phyloP scores from a whole-genome alignment of 2,329 filamentous ascomycete genomes.

The Hypoxylon sp. region DNA sequence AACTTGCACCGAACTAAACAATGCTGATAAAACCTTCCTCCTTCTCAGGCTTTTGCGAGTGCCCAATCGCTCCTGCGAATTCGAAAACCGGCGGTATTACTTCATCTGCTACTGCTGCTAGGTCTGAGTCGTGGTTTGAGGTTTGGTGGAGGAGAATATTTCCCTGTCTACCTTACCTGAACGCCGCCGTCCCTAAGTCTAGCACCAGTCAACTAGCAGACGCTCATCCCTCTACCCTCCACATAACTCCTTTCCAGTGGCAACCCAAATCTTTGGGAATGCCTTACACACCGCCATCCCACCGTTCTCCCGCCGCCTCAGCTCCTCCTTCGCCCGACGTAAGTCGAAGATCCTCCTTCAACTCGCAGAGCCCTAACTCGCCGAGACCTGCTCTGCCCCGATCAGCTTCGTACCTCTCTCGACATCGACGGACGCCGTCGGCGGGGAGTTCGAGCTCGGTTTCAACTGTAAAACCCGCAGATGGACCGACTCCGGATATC shows the following conservation, averaged over 20 bases:
- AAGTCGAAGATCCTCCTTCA: slow-evolving; percentile 72
- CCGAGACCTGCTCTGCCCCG: slow-evolving; percentile 70
- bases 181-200: slow-evolving; percentile 47
- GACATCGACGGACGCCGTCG: slow-evolving; percentile 73
- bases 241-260: slow-evolving; percentile 49
- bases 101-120: slow-evolving; percentile 27
- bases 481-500: slow-evolving; percentile 57
- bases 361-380: slow-evolving; percentile 55
- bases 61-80: slow-evolving; percentile 47
- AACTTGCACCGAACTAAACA: slow-evolving; percentile 44
- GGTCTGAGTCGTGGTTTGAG: slow-evolving; percentile 49
- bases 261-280: slow-evolving; percentile 67
- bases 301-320: slow-evolving; percentile 73
- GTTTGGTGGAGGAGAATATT: slow-evolving; percentile 50
- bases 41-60: slow-evolving; percentile 51
- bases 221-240: slow-evolving; percentile 41
- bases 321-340: slow-evolving; percentile 68
- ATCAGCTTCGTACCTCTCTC: slow-evolving; percentile 76
- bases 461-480: slow-evolving; percentile 38
- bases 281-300: slow-evolving; percentile 89
- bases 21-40: slow-evolving; percentile 53
- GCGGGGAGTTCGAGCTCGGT: slow-evolving; percentile 52
- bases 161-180: slow-evolving; percentile 50
- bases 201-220: slow-evolving; percentile 49
- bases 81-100: slow-evolving; percentile 42